Percentiles rank a stretch among this genome's conserved stretches.
phyloP scores from a whole-genome alignment of 805 yeast species.

The Wickerhamia fluorescens region DNA sequence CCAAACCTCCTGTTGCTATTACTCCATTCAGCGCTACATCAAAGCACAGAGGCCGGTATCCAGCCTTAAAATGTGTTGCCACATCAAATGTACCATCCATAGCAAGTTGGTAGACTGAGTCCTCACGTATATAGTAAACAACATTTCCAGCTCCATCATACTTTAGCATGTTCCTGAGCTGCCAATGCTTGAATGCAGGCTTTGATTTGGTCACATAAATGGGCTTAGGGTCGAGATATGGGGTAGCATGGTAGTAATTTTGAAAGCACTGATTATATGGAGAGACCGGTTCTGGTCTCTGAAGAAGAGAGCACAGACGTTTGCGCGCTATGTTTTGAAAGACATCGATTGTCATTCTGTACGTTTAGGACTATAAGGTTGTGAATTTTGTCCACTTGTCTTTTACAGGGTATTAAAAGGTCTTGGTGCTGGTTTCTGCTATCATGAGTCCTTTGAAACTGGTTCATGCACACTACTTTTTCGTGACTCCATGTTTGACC shows the following conservation, averaged over 20 bases:
- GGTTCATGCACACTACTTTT: too few relatives aligned
- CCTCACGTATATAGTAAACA: conserved; percentile 54
- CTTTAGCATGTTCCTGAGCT: conserved; percentile 68
- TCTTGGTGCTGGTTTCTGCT: too few relatives aligned
- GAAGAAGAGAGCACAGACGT: too few relatives aligned
- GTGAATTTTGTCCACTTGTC: too few relatives aligned
- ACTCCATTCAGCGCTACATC: conserved; percentile 45
- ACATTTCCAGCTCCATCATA: conserved; percentile 34
- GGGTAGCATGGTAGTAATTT: conserved; percentile 35
- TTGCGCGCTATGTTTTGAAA: too few relatives aligned
- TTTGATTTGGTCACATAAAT: conserved; percentile 24
- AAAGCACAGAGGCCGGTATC: conserved; percentile 68
- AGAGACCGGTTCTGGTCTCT: too few relatives aligned
- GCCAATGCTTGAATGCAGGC: conserved; percentile 58
- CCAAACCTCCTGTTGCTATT: conserved; percentile 42
- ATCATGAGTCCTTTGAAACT: too few relatives aligned
- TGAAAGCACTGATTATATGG: conserved; percentile 29
- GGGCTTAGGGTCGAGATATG: conserved; percentile 31
- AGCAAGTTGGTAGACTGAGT: conserved; percentile 30
- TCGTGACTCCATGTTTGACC: too few relatives aligned
- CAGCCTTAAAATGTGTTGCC: neutral
- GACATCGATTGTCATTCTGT: too few relatives aligned
- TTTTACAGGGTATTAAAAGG: too few relatives aligned
- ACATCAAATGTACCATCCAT: neutral
- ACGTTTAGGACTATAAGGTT: too few relatives aligned